Evolutionary conservation across 2,329 filamentous ascomycete species (phyloP).

Genomic region (Onygenales sp.): DNA sequence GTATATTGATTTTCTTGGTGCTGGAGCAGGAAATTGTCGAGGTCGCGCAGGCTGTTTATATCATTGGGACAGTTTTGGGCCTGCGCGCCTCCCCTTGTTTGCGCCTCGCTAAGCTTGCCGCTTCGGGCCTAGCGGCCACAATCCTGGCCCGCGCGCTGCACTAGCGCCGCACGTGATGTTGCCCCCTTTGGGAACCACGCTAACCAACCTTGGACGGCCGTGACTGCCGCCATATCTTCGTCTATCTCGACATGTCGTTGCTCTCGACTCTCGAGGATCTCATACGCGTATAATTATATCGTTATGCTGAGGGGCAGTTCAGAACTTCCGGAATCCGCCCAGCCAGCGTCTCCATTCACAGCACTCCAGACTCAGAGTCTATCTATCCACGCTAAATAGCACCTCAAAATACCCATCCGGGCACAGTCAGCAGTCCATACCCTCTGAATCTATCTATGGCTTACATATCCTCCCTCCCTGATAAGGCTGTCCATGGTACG

Average conservation of each 20-base stretch:
- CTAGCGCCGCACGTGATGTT: slow-evolving; percentile 9
- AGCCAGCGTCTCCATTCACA: no score
- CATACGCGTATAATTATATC: no score
- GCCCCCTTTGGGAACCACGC: slow-evolving; percentile 2
- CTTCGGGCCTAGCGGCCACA: slow-evolving; percentile 17
- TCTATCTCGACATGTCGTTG: no score
- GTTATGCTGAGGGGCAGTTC: no score
- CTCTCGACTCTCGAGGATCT: no score
- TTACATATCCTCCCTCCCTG: not conserved
- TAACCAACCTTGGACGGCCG: not conserved
- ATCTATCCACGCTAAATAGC: no score
- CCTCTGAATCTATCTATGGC: no score
- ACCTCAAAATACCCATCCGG: no score
- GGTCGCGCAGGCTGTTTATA: slow-evolving; percentile 39
- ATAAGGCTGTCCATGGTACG: not conserved
- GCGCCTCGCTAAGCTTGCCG: slow-evolving; percentile 20
- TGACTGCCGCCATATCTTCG: not conserved
- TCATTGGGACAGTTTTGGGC: slow-evolving; percentile 31
- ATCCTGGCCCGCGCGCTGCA: not conserved
- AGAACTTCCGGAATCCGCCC: no score
- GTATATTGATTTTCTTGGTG: not conserved
- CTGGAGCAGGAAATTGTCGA: slow-evolving; percentile 19
- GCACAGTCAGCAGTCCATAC: no score
- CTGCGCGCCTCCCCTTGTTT: slow-evolving; percentile 34
- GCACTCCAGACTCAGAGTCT: no score